These are phyloP conservation scores for Tarenaya hassleriana DNA, from an alignment of 345 rosid species.

Conservation along the genomic window DNA sequence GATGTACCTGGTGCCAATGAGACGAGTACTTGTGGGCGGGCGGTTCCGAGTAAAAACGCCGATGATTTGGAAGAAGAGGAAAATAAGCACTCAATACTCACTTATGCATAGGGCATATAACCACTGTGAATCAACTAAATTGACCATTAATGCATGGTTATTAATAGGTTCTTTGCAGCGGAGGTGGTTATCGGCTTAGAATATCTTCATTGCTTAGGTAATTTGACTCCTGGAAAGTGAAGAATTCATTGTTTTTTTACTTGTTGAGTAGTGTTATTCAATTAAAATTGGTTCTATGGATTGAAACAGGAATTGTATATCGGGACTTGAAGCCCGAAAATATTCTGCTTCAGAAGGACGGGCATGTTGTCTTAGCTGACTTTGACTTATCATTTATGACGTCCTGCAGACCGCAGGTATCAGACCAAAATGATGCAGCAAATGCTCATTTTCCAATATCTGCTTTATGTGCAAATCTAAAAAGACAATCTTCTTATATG, in stretches of 20 bases:
- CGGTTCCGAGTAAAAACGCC: too few species aligned
- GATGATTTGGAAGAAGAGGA: too few species aligned
- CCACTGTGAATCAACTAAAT: too few species aligned
- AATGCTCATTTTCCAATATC: background rate
- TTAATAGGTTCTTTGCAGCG: constrained; percentile 85
- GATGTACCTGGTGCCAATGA: too few species aligned
- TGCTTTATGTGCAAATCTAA: constrained; percentile 1
- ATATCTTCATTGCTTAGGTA: constrained; percentile 98
- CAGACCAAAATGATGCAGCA: constrained; percentile 11
- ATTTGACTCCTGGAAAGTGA: constrained; percentile 4
- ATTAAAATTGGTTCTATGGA: background rate
- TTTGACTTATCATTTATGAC: constrained; percentile 89
- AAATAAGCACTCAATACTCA: too few species aligned
- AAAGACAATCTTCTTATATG: constrained; percentile 7
- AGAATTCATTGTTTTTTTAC: constrained; percentile 1
- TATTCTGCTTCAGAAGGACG: constrained; percentile 76
- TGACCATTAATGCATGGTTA: too few species aligned
- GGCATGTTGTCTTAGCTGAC: constrained; percentile 78
- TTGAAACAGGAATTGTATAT: constrained; percentile 63
- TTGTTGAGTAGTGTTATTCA: background rate
- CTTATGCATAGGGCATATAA: too few species aligned
- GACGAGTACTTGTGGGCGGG: too few species aligned
- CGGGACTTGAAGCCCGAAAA: constrained; percentile 98
- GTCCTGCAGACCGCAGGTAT: constrained; percentile 66
- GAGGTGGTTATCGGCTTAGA: constrained; percentile 85